Base-by-base conservation (phyloP, 192 early-diverging fungal species). In the Coemansia sp. region DNA sequence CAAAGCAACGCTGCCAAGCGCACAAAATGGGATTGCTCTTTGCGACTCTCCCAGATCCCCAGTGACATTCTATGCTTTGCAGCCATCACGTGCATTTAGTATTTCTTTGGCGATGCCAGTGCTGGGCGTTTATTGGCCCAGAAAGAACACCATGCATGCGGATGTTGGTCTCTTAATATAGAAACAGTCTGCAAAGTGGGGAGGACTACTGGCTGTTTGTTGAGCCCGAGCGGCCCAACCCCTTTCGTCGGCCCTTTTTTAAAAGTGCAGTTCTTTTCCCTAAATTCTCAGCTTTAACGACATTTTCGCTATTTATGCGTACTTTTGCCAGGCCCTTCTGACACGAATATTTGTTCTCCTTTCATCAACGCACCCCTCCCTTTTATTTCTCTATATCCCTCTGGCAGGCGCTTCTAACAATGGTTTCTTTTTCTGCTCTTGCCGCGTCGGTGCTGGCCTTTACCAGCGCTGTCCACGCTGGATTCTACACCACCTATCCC, bases 401-500 rank as follows among this genome's bases (percentile, higher is more conserved):
- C 56, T 43, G 54, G 48, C 56, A 47, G 35, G 41, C 27, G n/a
- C 25, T 17, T 47, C 38, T 52, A 23, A 32, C 60, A 72, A 79
- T 79, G 76, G 70, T 72, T 21, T 79, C 76, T 6, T 66, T 79
- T 49, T 53, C 60, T 27, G 58, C 76, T 4, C 69, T 65, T 43
- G 63, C 62, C 53, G 66, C 66, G 21, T 60, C 76, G 14, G 37
- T 65, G 19, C 37, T 69, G 66, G 76, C 76, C 15, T 51, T 79
- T 55, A 56, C 64, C 47, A 57, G 70, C 63, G 63, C 70, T n/a
- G 76, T 65, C 59, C 59, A 66, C 19, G 76, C 76, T 19, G 76
- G 76, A 51, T 80, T 74, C 66, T 80, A 80, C 66, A 73, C 77
- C 72, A 80, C 77, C 5, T 80, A 80, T 52, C 77, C 77, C 10